Evolutionary conservation across 1,139 yeast species (phyloP).

Genomic region (Diutina scorzettiae): DNA sequence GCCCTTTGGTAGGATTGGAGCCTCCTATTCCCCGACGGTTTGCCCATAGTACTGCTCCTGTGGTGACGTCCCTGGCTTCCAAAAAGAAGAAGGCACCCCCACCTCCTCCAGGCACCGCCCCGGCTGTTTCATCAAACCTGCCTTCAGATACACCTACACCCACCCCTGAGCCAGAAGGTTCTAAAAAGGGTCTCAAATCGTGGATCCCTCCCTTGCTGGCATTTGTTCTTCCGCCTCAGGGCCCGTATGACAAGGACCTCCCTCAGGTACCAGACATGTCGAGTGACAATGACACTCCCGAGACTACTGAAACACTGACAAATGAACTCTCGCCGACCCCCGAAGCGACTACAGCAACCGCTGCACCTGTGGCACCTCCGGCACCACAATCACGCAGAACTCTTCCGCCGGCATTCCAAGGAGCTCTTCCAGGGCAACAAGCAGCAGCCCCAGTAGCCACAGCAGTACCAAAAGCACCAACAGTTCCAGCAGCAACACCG

Average conservation of each 20-base stretch:
- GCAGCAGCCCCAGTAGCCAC: too few species aligned
- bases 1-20: conserved; percentile 75
- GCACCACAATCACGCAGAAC: too few species aligned
- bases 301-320: background rate
- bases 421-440: too few species aligned
- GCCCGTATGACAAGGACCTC: background rate
- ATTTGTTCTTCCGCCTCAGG: background rate
- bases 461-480: too few species aligned
- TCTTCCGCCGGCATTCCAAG: too few species aligned
- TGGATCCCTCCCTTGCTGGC: background rate
- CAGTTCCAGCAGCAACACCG: too few species aligned
- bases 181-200: background rate
- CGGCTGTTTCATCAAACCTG: conserved; percentile 7
- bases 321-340: too few species aligned
- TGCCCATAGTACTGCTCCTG: conserved; percentile 12
- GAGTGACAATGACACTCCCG: background rate
- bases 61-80: conserved; percentile 7
- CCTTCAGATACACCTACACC: conserved; percentile 7
- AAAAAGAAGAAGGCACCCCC: conserved; percentile 32
- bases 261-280: background rate
- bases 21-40: conserved; percentile 70
- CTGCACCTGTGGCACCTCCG: background rate
- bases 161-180: background rate
- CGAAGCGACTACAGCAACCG: background rate
- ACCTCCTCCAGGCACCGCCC: conserved; percentile 20